These are phyloP conservation scores for Oryza glaberrima DNA, from an alignment of 176 grass and related monocot genomes.

Conservation along the genomic window DNA sequence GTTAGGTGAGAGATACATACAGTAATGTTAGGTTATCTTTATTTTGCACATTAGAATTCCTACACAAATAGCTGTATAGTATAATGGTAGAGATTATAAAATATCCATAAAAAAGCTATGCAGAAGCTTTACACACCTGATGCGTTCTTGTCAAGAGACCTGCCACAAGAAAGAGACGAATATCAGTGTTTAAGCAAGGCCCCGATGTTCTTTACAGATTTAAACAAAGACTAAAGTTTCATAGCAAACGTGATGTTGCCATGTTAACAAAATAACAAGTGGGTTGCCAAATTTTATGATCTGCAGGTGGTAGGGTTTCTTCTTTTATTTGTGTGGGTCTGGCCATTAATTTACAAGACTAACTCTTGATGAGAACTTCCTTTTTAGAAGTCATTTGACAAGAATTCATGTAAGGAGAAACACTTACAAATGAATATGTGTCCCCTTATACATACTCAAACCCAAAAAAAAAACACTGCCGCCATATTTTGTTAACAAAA, in stretches of 20 bases:
- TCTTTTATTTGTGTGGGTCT: neutral
- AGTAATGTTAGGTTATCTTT: conserved; percentile 28
- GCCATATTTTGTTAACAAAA: neutral
- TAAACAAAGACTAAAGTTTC: neutral
- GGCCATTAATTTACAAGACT: neutral
- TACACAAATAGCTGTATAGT: conserved; percentile 1
- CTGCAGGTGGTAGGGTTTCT: neutral
- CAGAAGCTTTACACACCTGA: conserved; percentile 62
- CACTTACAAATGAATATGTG: neutral
- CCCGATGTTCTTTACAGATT: conserved; percentile 19
- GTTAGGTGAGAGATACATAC: conserved; percentile 33
- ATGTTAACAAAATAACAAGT: conserved; percentile 1
- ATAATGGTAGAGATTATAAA: neutral
- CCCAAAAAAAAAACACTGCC: too few relatives aligned
- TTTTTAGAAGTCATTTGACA: neutral
- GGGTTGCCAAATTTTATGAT: neutral
- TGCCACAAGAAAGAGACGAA: conserved; percentile 43
- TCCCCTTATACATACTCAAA: too few relatives aligned
- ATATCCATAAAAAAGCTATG: conserved; percentile 6
- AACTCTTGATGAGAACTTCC: neutral
- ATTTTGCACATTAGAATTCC: conserved; percentile 12
- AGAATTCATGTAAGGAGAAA: conserved; percentile 12
- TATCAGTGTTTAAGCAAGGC: conserved; percentile 44
- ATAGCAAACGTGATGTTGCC: neutral
- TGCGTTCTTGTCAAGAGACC: conserved; percentile 67